phyloP scores from a whole-genome alignment of 176 grass and related monocot species.

The Aechmea fasciata region DNA sequence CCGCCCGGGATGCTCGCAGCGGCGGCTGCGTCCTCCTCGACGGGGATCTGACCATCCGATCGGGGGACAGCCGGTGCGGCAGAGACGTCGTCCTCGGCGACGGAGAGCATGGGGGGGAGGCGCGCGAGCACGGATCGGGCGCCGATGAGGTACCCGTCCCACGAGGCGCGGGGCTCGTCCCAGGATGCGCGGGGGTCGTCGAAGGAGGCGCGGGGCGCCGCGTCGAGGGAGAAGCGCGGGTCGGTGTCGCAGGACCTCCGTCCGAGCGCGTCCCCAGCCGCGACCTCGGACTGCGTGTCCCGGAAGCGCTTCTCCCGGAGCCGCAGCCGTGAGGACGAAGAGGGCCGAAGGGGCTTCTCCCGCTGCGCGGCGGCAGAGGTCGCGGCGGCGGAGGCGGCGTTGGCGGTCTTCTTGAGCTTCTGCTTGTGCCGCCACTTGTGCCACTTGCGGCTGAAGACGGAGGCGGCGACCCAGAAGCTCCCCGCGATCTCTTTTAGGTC shows the following conservation, averaged over 20 bases:
- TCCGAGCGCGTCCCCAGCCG: slow-evolving; percentile 15
- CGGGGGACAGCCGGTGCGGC: slow-evolving; percentile 49
- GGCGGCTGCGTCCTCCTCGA: slow-evolving; percentile 58
- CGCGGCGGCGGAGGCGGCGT: background rate
- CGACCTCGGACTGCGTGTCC: slow-evolving; percentile 33
- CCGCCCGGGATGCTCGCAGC: slow-evolving; percentile 44
- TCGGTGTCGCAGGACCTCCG: slow-evolving; percentile 37
- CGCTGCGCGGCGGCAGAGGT: slow-evolving; percentile 18
- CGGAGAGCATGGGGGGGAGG: slow-evolving; percentile 84
- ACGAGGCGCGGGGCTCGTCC: slow-evolving; percentile 95
- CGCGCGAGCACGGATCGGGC: slow-evolving; percentile 50
- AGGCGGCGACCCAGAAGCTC: slow-evolving; percentile 32
- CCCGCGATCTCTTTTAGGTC: slow-evolving; percentile 25
- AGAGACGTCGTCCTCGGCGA: slow-evolving; percentile 45
- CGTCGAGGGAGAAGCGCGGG: slow-evolving; percentile 32
- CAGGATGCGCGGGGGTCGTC: slow-evolving; percentile 61
- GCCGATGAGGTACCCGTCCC: slow-evolving; percentile 89
- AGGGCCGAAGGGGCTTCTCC: slow-evolving; percentile 13
- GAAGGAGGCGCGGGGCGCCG: slow-evolving; percentile 26
- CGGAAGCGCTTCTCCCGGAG: slow-evolving; percentile 14
- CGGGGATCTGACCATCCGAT: slow-evolving; percentile 84
- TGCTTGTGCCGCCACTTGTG: slow-evolving; percentile 68
- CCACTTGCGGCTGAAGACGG: slow-evolving; percentile 48
- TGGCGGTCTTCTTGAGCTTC: slow-evolving; percentile 51
- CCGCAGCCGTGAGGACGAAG: slow-evolving; percentile 1